A percentile compares a stretch with the other conserved stretches of the same genome.
phyloP scores from a whole-genome alignment of 495 filamentous ascomycete species.

The Physcia stellaris region DNA sequence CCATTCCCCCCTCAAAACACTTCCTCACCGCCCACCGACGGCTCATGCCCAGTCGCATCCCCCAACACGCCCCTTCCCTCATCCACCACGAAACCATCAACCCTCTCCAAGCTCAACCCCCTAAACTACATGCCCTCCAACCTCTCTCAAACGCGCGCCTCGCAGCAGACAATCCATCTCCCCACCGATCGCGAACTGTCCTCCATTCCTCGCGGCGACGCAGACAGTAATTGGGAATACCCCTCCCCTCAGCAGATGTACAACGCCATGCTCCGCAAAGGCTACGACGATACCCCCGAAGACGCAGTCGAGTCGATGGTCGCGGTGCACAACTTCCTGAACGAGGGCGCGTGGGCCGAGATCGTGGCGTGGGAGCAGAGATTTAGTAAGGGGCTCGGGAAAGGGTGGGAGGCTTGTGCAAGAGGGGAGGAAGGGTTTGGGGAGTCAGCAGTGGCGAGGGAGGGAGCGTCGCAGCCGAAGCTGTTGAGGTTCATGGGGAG shows the following conservation, averaged over 20 bases:
- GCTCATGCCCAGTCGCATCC: slow-evolving; percentile 37
- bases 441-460: slow-evolving; percentile 22
- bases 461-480: slow-evolving; percentile 41
- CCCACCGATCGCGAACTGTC: slow-evolving; percentile 66
- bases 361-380: slow-evolving; percentile 83
- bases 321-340: slow-evolving; percentile 91
- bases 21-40: slow-evolving; percentile 28
- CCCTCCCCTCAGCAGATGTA: slow-evolving; percentile 99
- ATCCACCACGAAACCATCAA: slow-evolving; percentile 24
- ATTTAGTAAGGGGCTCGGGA: slow-evolving; percentile 55
- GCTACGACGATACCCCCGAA: slow-evolving; percentile 82
- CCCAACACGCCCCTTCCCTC: slow-evolving; percentile 24
- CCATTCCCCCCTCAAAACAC: slow-evolving; percentile 20
- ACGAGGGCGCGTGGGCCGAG: slow-evolving; percentile 93
- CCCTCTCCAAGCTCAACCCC: slow-evolving; percentile 68
- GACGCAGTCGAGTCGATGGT: slow-evolving; percentile 97
- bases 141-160: slow-evolving; percentile 63
- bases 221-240: slow-evolving; percentile 81
- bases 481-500: slow-evolving; percentile 78
- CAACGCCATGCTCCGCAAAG: slow-evolving; percentile 91
- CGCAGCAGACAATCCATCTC: slow-evolving; percentile 56
- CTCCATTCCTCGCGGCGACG: slow-evolving; percentile 71
- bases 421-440: slow-evolving; percentile 52
- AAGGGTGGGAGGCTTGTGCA: slow-evolving; percentile 62
- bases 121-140: slow-evolving; percentile 92